Evolutionary conservation across 352 stramenopile genomes (phyloP), one percentile per base, ranked within the genome.

Genomic region (Phytophthora citricola): DNA sequence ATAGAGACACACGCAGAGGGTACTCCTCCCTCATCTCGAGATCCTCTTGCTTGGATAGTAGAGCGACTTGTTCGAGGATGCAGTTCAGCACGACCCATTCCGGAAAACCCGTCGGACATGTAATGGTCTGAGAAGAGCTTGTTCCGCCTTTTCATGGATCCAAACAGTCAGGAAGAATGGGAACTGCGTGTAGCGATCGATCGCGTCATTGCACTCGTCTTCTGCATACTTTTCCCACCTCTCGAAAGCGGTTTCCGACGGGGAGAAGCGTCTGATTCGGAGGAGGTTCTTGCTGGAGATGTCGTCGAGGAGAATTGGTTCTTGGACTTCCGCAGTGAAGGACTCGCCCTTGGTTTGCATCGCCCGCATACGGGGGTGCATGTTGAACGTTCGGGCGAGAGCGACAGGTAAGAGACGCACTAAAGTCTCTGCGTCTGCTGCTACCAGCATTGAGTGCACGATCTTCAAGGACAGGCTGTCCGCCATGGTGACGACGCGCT

Each of bases 361-460:
- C 3, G 58, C 47, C 9, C 77, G 68, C 74, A 86, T 20, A 20
- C 17, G 17, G 17, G 17, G 77, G 44, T 83, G 72, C 10, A 55
- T 50, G 64, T 86, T 82, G 61, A 80, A 83, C 1, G 78, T 76
- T 9, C 58, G 32, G 26, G 70, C 36, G n/a, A 83, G 17, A 4
- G 74, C 71, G 1, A 32, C 15, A 1, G 74, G 63, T 8, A 79
- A 34, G 17, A 73, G 46, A 4, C 17, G 47, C 6, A 72, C 36
- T 27, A 85, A n/a, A 2, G 57, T 54, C 3, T 47, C 7, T 1
- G 31, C 63, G 6, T 66, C 24, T 14, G 69, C 64, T 2, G 24
- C 40, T 5, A 80, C 41, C 2, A 61, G 31, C 64, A 80, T 66
- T 12, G 64, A 44, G 43, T 81, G 67, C 3, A 65, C 64, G 31